Base-by-base conservation (phyloP, 345 rosid genomes). In the Euphorbia lathyris region DNA sequence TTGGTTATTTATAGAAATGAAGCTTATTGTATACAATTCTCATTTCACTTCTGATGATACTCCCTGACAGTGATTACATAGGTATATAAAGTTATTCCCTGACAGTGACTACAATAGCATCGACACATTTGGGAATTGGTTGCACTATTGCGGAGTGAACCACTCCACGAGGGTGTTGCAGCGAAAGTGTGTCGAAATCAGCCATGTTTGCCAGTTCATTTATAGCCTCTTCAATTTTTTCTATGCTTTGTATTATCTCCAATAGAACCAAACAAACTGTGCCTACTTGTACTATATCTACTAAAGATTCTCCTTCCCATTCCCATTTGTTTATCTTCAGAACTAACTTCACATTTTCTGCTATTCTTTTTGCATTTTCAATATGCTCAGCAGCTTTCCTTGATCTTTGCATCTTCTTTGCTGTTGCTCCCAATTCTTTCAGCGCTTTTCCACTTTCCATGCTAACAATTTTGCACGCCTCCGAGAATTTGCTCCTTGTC, bases 381-480 rank as follows among this genome's bases (percentile, higher is more conserved):
- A 85, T 45, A 76, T 82, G 88, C 23, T 53, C 22, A 69, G 72
- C 74, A 22, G 78, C 74, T 9, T 74, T 60, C 51, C 74, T 66
- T 62, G 86, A 82, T 43, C 29, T 75, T 20, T 70, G 75, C 88
- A 84, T 90, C 65, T 76, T 79, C 76, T 71, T 77, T 58, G 83
- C 34, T n/a, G 87, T 77, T 40, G n/a, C 7, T 7, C 90, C 75
- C 68, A 88, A 63, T 78, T 85, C 86, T 67, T 80, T 83, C 43
- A 86, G 45, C 36, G 88, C 85, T 65, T 73, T 77, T 19, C 85
- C 87, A 0, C 81, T 78, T 63, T 86, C 91, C 19, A 9, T 26
- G 80, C 89, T 84, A 79, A 88, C 74, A 36, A 76, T 70, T 63
- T 58, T 77, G 70, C 84, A 80, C 20, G 75, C 68, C 48, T 77